phyloP scores from a whole-genome alignment of 768 basidiomycete genomes.

The Boletus tomentosulus region DNA sequence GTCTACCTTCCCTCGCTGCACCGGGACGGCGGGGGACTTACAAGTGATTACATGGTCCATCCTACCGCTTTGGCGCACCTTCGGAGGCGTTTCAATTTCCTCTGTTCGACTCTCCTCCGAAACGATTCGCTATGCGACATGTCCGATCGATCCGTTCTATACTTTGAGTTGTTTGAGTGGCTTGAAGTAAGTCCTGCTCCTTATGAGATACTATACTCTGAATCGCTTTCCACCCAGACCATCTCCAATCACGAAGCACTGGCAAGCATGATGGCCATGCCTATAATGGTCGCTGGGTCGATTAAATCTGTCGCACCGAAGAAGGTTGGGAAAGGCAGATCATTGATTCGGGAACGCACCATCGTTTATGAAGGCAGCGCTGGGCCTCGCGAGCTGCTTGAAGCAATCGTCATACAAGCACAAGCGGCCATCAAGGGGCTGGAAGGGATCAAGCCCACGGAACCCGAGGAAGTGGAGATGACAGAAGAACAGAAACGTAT shows the following conservation, averaged over 20 bases:
- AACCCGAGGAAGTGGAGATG: slow-evolving; percentile 55
- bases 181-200: slow-evolving; percentile 57
- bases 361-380: slow-evolving; percentile 89
- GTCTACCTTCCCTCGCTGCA: slow-evolving; percentile 79
- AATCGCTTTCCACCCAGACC: slow-evolving; percentile 46
- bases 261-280: slow-evolving; percentile 96
- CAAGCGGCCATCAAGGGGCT: slow-evolving; percentile 87
- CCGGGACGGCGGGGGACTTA: slow-evolving; percentile 67
- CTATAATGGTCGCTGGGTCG: slow-evolving; percentile 81
- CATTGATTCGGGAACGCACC: slow-evolving; percentile 69
- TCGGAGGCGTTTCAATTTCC: slow-evolving; percentile 83
- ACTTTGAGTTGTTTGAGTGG: slow-evolving; percentile 90
- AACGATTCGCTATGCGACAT: slow-evolving; percentile 94
- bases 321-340: slow-evolving; percentile 41
- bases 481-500: slow-evolving; percentile 90
- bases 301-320: slow-evolving; percentile 61
- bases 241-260: slow-evolving; percentile 91
- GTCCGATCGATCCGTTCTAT: slow-evolving; percentile 81
- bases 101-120: slow-evolving; percentile 79
- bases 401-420: slow-evolving; percentile 89
- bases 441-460: slow-evolving; percentile 54
- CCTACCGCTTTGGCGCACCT: slow-evolving; percentile 91
- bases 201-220: not conserved
- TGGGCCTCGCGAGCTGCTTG: slow-evolving; percentile 86
- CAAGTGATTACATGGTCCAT: slow-evolving; percentile 90